Base-by-base conservation (phyloP, 139 green algal species). In the Asterochloris erici region DNA sequence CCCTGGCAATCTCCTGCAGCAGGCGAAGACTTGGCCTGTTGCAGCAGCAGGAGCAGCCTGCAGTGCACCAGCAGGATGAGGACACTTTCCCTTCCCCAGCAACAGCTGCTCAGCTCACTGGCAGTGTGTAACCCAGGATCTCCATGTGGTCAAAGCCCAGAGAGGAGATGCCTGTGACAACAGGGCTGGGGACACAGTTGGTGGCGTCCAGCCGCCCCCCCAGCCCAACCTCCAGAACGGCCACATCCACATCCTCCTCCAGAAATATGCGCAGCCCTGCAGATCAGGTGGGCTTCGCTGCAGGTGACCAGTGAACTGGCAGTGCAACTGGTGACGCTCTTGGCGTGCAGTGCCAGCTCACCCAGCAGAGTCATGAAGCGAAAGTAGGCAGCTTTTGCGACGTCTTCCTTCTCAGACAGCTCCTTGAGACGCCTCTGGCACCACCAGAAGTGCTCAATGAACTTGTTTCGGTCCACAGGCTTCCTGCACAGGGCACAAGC, bases 61-160 rank as follows among this genome's bases (percentile, higher is more conserved):
- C 71, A 38, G 71, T 28, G 15, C 14, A 24, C 47, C 0, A 69
- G 17, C 11, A 82, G 19, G 16, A 26, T n/a, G 12, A 74, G 26
- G 13, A 26, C 54, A 47, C 28, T 19, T 19, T 14, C 16, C 27
- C 0, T 60, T 23, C 47, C 19, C 11, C 14, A 84, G 63, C 21
- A 24, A 77, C 27, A 29, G 23, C 21, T 17, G 54, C 69, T 26
- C 23, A 81, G 78, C 68, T 77, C 29, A 91, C 86, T 60, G 87
- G 87, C 81, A 99, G 84, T 0, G 97, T 99, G 91, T 98, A 68
- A 1, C 82, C 82, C 54, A 85, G 82, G 4, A 85, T 16, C 81
- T 98, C 95, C 89, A 97, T 95, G 90, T 99, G 97, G 86, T 99
- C 97, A 68, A 96, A 95, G 23, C 96, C 97, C 21, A 99, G 90